Evolutionary conservation across 768 basidiomycete genomes (phyloP), one percentile per base, ranked within the genome.

Genomic region (Kwoniella newhampshirensis): DNA sequence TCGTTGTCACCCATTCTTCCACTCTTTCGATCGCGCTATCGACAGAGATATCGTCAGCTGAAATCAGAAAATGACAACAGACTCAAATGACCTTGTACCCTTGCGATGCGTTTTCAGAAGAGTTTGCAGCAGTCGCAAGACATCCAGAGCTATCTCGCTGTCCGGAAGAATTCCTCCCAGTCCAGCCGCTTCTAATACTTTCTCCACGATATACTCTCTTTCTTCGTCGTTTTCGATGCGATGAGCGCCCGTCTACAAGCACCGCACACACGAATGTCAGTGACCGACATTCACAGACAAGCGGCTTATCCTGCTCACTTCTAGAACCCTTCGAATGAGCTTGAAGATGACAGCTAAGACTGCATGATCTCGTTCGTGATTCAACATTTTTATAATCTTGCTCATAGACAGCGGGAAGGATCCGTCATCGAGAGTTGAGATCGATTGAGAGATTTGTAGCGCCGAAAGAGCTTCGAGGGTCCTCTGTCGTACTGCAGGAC

Each of bases 391-490:
- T 6, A 56, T 18, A 1, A 72, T n/a, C 43, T 59, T 59, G 45
- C 57, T 54, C 59, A 69, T 69, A 1, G 59, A 54, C 8, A 69
- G 39, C 6, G 70, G 67, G 59, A 67, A 72, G 0, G 30, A 37
- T 23, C 18, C 53, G 17, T 44, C 32, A n/a, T 23, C 20, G 21
- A 40, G 23, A 23, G 6, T n/a, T 8, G 41, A 15, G 47, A 7
- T 17, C 13, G 20, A 8, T 23, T 26, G 17, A 25, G 49, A 43
- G 21, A 37, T 45, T 51, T 68, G 44, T 6, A 71, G 48, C 6
- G 62, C 39, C 2, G 30, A 20, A 4, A 71, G 43, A 12, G 59
- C 67, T 41, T 65, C 57, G 8, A 68, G 43, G 1, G 64, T 48
- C 2, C 66, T 28, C 52, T 66, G 62, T 13, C 66, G 55, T 4